A percentile compares a stretch with the other conserved stretches of the same genome.
These are phyloP conservation scores for Myxozyma sirexii DNA, from an alignment of 805 yeast genomes.

Conservation along the genomic window DNA sequence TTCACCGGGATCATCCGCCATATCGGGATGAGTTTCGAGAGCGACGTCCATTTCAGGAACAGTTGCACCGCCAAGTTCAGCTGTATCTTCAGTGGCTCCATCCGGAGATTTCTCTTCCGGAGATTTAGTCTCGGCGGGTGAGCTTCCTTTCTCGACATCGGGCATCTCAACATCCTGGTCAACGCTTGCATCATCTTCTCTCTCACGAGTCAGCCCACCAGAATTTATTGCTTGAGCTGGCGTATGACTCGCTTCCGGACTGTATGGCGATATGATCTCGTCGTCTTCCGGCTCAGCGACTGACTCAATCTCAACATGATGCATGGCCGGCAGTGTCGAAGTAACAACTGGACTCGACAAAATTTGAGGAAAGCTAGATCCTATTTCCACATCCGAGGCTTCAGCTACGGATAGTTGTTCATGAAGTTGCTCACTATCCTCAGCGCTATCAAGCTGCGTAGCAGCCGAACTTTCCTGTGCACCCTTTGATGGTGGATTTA, in stretches of 20 bases:
- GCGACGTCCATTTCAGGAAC: too few relatives aligned
- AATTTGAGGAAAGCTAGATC: not conserved
- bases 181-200: not conserved
- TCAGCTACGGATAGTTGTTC: not conserved
- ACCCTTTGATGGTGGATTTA: constrained; percentile 11
- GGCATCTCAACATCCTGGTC: not conserved
- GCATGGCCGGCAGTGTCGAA: not conserved
- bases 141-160: not conserved
- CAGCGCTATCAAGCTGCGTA: constrained; percentile 8
- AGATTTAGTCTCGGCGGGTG: too few relatives aligned
- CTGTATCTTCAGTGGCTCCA: too few relatives aligned
- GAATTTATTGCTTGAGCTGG: too few relatives aligned
- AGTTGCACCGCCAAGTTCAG: too few relatives aligned
- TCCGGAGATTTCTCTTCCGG: too few relatives aligned
- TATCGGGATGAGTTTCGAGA: too few relatives aligned
- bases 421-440: constrained; percentile 3
- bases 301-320: constrained; percentile 8
- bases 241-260: not conserved
- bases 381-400: not conserved
- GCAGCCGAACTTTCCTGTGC: constrained; percentile 19
- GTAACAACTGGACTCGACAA: not conserved
- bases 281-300: constrained; percentile 18
- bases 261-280: constrained; percentile 10
- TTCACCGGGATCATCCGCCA: not conserved
- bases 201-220: too few relatives aligned